Base-by-base conservation (phyloP, 2,329 filamentous ascomycete species). In the Scytalidium lignicola region DNA sequence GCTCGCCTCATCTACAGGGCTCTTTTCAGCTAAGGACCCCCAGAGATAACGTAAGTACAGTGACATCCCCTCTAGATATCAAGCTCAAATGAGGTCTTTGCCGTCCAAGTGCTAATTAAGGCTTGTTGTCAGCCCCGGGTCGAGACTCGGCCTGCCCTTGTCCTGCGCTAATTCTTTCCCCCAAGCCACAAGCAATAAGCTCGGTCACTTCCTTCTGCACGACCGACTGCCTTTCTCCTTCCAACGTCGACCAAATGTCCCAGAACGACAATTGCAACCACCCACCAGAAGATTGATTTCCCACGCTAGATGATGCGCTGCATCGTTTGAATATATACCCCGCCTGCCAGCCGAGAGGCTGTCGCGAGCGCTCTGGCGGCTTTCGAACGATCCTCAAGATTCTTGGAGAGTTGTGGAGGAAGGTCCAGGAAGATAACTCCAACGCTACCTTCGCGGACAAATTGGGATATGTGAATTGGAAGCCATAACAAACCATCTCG, bases 161-260 rank as follows among this genome's bases (percentile, higher is more conserved):
- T 26, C 23, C 10, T 26, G 23, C 23, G 23, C 23, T 26, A 26
- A 26, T 26, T 26, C 6, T 26, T 26, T 26, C 23, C 23, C n/a
- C 23, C 23, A 26, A 26, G 23, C 23, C 23, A 26, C 23, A 10
- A 26, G 6, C 10, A 10, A 5, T 26, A 5, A 26, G 23, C 23
- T 26, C 29, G 69, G 68, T 20, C 13, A 12, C n/a, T 26, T 43
- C 41, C 13, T 15, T 6, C 22, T 12, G 13, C 54, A 17, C 50
- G 52, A 43, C 50, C 51, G 15, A 51, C 54, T 56, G 13, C n/a
- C 13, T 18, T 18, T 3, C 9, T 18, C 15, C 41, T 28, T 51
- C 5, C 32, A 37, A 37, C 32, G 46, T 53, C 20, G 7, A 43
- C 6, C 41, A 18, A 4, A 18, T 15, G 13, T 15, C 15, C 19